Percentiles rank a stretch among this genome's conserved stretches.
Evolutionary conservation across 164 flowering plant species (phyloP).

Genomic region (Aristolochia contorta): DNA sequence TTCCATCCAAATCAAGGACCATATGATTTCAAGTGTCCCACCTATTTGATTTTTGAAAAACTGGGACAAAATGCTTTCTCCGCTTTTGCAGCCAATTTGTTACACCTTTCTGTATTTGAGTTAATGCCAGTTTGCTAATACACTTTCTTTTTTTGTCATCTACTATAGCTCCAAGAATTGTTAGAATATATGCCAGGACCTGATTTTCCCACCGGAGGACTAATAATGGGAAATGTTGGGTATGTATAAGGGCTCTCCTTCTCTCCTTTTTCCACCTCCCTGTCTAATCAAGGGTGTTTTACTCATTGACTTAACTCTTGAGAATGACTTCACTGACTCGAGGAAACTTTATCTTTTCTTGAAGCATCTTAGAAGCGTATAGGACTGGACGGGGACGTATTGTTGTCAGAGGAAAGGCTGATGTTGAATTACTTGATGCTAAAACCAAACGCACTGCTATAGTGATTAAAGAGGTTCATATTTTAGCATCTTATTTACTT

Average conservation of each 20-base stretch:
- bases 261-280: neutral
- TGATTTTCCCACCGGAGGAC: slow-evolving; percentile 97
- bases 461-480: slow-evolving; percentile 65
- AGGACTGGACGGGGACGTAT: slow-evolving; percentile 90
- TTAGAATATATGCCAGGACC: slow-evolving; percentile 99
- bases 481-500: neutral
- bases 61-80: neutral
- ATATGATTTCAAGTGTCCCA: neutral
- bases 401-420: slow-evolving; percentile 81
- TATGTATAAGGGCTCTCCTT: slow-evolving; percentile 18
- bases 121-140: neutral
- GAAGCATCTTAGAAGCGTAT: slow-evolving; percentile 82
- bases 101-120: neutral
- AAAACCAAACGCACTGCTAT: slow-evolving; percentile 66
- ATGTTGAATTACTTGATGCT: slow-evolving; percentile 67
- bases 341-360: slow-evolving; percentile 5
- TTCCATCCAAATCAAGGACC: no score
- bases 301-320: neutral
- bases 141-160: neutral
- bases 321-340: no score
- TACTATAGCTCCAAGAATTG: slow-evolving; percentile 75
- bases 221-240: slow-evolving; percentile 90
- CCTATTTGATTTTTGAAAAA: neutral
- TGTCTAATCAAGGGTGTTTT: neutral
- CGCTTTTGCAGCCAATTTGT: no score